Evolutionary conservation across 768 basidiomycete genomes (phyloP).

Genomic region (Suillus decipiens): DNA sequence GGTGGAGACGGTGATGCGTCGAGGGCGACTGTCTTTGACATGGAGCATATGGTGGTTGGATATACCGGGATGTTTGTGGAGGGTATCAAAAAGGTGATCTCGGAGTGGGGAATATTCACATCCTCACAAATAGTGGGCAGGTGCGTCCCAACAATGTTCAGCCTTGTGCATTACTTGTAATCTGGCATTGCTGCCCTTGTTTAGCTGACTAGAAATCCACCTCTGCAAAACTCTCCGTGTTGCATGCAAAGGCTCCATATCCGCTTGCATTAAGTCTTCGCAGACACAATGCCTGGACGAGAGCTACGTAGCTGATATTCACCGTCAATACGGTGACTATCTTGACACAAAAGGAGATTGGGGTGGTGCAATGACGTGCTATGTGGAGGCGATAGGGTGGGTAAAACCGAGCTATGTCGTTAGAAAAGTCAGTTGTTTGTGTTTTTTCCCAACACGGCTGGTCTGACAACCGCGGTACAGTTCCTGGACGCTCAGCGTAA

Average conservation of each 20-base stretch:
- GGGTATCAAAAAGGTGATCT: constrained; percentile 82
- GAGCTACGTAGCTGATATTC: constrained; percentile 81
- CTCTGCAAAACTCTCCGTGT: constrained; percentile 78
- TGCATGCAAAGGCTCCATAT: constrained; percentile 79
- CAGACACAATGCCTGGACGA: constrained; percentile 68
- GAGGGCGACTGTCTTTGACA: constrained; percentile 85
- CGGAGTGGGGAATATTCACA: constrained; percentile 78
- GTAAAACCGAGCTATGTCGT: constrained; percentile 96
- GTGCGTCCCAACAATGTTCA: constrained; percentile 41
- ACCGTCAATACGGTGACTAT: constrained; percentile 88
- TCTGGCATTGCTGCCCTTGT: background rate
- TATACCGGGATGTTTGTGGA: constrained; percentile 80
- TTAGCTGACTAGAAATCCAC: constrained; percentile 78
- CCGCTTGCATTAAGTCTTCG: constrained; percentile 77
- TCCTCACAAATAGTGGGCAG: constrained; percentile 77
- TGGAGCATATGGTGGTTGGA: constrained; percentile 88
- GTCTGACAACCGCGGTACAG: constrained; percentile 41
- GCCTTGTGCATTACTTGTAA: background rate
- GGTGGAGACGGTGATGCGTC: constrained; percentile 56
- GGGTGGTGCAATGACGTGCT: constrained; percentile 92
- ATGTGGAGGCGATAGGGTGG: constrained; percentile 84
- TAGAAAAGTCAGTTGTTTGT: constrained; percentile 66
- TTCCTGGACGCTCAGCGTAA: constrained; percentile 94
- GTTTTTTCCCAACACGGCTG: background rate
- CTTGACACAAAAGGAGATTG: constrained; percentile 90